phyloP scores from a whole-genome alignment of 164 flowering plant genomes.

The Magnolia sinica region DNA sequence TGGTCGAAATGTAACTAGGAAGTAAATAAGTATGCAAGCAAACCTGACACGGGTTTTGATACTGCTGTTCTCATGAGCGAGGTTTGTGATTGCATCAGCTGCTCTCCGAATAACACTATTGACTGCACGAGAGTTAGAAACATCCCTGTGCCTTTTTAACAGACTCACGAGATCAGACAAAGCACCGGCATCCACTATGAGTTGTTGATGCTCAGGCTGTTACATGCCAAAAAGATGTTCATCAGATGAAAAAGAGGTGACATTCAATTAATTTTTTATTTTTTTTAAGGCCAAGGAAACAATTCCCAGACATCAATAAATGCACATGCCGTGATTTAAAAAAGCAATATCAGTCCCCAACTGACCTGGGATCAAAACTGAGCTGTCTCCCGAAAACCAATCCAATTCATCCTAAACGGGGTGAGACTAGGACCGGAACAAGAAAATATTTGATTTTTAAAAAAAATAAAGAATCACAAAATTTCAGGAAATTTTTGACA shows the following conservation, averaged over 20 bases:
- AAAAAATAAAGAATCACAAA: no score
- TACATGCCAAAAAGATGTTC: not conserved
- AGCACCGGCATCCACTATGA: conserved; percentile 92
- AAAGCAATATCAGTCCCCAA: not conserved
- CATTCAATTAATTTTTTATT: no score
- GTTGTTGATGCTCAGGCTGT: conserved; percentile 99
- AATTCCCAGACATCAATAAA: not conserved
- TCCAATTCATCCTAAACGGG: no score
- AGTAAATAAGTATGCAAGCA: conserved; percentile 3
- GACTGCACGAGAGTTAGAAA: conserved; percentile 60
- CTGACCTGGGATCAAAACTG: not conserved
- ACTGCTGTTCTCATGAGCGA: conserved; percentile 95
- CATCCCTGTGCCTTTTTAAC: conserved; percentile 59
- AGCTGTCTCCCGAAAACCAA: no score
- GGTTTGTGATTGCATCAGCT: conserved; percentile 97
- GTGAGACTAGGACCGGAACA: no score
- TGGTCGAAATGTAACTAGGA: conserved; percentile 2
- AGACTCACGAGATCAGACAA: conserved; percentile 79
- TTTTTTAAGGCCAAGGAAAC: not conserved
- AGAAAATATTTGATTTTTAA: no score
- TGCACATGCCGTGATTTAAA: not conserved
- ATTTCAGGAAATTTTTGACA: no score
- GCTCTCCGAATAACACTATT: conserved; percentile 91
- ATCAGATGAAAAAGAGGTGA: not conserved
- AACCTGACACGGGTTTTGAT: conserved; percentile 94